Evolutionary conservation across 164 flowering plant species (phyloP), one percentile per base, ranked within the genome.

Genomic region (Dillenia suffruticosa): DNA sequence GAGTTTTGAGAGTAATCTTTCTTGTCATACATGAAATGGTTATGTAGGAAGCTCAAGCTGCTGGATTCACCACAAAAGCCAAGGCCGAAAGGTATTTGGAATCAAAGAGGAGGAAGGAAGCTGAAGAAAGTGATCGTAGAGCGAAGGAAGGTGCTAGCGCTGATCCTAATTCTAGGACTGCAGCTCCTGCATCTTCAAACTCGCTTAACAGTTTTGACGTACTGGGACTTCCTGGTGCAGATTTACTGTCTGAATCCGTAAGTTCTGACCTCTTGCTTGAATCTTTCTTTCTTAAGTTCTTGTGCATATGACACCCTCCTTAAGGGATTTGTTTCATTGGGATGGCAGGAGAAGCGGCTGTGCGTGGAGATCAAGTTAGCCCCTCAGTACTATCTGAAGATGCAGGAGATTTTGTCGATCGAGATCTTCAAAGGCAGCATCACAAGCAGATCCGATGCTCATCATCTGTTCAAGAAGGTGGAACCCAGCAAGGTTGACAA

Each of bases 361-460:
- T 92, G 98, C 66, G 12, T 72, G 11, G 96, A 92, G 73, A 74
- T 82, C 32, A 81, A 79, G 69, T 70, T 92, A 52, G 70, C 88
- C 14, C 97, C 98, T 26, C 54, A 85, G 24, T 92, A 86, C 58
- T 92, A 90, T 70, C 90, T 92, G 32, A 81, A 76, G 54, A 90
- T 93, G 88, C 70, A 75, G 74, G 76, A 90, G 60, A 77, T 63
- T 16, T 64, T 93, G 68, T 77, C 90, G 1, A 53, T 72, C 26
- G 87, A 77, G 72, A 75, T 85, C 2, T 49, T 81, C 68, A 87
- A 69, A 19, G 96, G 97, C 22, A 83, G 70, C 49, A 57, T 89
- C 11, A 70, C 71, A 40, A 75, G 81, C 65, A 90, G 82, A 74
- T 68, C 89, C 0, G 97, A 93, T 58, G 98, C 96, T 0, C 73